Conservation (phyloP, 768 basidiomycete genomes). For the Psilocybe cubensis region DNA sequence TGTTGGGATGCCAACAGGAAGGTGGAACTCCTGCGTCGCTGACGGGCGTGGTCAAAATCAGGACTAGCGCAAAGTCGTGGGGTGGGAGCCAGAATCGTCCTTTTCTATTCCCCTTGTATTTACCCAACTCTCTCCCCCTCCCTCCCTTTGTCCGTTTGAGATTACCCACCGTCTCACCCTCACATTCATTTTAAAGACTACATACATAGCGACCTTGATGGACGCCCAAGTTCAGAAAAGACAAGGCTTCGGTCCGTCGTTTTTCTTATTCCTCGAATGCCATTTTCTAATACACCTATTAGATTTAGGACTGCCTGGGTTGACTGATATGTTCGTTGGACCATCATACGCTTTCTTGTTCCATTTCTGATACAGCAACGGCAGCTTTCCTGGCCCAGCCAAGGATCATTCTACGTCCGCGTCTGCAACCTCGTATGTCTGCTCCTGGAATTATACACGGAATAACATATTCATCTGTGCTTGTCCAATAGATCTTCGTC, state of each 20-base stretch:
- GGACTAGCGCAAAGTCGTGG: constrained; percentile 18
- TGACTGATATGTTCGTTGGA: neutral
- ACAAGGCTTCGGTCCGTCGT: constrained; percentile 19
- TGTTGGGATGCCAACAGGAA: constrained; percentile 26
- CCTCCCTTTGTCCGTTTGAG: neutral
- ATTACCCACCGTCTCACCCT: constrained; percentile 7
- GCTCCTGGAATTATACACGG: neutral
- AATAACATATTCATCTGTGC: neutral
- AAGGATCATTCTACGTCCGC: neutral
- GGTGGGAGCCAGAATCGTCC: constrained; percentile 17
- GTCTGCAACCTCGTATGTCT: neutral
- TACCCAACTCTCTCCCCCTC: neutral
- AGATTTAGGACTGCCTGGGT: neutral
- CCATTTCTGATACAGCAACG: neutral
- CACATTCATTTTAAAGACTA: constrained; percentile 11
- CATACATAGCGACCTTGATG: constrained; percentile 27
- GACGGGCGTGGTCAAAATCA: neutral
- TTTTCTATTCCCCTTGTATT: constrained; percentile 9
- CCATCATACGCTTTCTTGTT: neutral
- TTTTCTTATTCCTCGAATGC: neutral
- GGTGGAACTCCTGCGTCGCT: neutral
- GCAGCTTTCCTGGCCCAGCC: neutral
- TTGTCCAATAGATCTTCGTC: neutral
- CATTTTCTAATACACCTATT: neutral
- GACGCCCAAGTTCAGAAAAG: constrained; percentile 21